phyloP scores from a whole-genome alignment of 202 grass and related monocot species.

The Hordeum pubiflorum region DNA sequence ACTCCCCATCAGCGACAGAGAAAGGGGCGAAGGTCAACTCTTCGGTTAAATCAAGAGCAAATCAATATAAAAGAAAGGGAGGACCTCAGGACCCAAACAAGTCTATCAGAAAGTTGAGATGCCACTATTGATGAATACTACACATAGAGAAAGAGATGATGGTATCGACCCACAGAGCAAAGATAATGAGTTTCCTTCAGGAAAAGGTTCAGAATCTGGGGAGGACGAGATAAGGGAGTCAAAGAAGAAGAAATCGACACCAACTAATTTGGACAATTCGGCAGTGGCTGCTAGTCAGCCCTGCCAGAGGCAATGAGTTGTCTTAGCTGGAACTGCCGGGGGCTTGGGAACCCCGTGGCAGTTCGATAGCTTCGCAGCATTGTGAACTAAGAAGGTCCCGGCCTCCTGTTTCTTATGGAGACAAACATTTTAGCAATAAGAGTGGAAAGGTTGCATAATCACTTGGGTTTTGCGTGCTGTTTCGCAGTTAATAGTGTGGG shows the following conservation, averaged over 20 bases:
- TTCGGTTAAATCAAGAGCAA: not conserved
- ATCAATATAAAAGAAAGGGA: not conserved
- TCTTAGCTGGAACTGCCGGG: not conserved
- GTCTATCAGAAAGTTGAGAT: not conserved
- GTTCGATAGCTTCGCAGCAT: not conserved
- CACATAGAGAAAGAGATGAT: not conserved
- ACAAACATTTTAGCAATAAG: not conserved
- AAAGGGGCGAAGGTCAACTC: not conserved
- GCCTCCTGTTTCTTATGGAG: not conserved
- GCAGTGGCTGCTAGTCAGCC: not conserved
- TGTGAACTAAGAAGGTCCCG: not conserved
- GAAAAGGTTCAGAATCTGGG: not conserved
- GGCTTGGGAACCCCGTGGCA: too few species aligned
- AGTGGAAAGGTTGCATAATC: not conserved
- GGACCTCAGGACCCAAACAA: not conserved
- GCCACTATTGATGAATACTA: not conserved
- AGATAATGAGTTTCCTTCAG: too few species aligned
- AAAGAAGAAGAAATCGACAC: not conserved
- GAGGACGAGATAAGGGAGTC: not conserved
- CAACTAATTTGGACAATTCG: not conserved
- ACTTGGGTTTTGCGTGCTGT: not conserved
- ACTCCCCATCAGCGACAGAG: not conserved
- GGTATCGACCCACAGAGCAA: not conserved
- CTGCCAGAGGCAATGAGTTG: not conserved
- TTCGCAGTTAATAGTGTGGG: not conserved